These are phyloP conservation scores for Achlya hypogyna DNA, from an alignment of 352 stramenopile species.

Conservation along the genomic window DNA sequence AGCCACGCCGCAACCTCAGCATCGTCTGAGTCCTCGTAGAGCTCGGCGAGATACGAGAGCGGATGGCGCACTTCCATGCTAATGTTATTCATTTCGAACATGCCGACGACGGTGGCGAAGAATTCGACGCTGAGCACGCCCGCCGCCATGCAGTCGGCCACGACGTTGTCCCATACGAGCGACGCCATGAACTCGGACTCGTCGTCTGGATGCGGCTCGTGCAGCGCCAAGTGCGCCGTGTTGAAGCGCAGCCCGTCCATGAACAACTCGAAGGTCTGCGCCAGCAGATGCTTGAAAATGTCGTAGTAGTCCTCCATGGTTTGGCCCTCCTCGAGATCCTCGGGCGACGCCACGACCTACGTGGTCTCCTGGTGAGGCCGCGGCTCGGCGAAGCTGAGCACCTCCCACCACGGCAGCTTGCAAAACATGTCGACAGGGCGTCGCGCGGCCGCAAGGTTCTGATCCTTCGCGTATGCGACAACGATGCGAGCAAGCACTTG, in stretches of 20 bases:
- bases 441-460: slow-evolving; percentile 41
- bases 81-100: slow-evolving; percentile 97
- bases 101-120: slow-evolving; percentile 86
- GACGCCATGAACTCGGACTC: slow-evolving; percentile 3
- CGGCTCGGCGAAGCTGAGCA: slow-evolving; percentile 6
- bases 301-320: slow-evolving; percentile 58
- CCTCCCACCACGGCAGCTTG: slow-evolving; percentile 85
- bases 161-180: slow-evolving; percentile 45
- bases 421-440: slow-evolving; percentile 82
- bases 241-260: slow-evolving; percentile 46
- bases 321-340: slow-evolving; percentile 48
- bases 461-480: slow-evolving; percentile 41
- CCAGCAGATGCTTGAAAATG: slow-evolving; percentile 50
- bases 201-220: slow-evolving; percentile 29
- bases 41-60: slow-evolving; percentile 34
- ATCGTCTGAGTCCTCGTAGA: slow-evolving; percentile 51
- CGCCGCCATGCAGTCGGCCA: slow-evolving; percentile 30
- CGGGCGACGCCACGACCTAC: slow-evolving; percentile 54
- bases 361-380: neutral
- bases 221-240: slow-evolving; percentile 29
- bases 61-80: slow-evolving; percentile 87
- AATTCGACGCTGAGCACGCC: slow-evolving; percentile 66
- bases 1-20: slow-evolving; percentile 40
- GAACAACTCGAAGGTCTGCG: slow-evolving; percentile 50
- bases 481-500: slow-evolving; percentile 80